Percentiles rank a stretch among this genome's conserved stretches.
These are phyloP conservation scores for Pseudogymnoascus sp. DNA, from an alignment of 2,329 filamentous ascomycete genomes.

Conservation along the genomic window DNA sequence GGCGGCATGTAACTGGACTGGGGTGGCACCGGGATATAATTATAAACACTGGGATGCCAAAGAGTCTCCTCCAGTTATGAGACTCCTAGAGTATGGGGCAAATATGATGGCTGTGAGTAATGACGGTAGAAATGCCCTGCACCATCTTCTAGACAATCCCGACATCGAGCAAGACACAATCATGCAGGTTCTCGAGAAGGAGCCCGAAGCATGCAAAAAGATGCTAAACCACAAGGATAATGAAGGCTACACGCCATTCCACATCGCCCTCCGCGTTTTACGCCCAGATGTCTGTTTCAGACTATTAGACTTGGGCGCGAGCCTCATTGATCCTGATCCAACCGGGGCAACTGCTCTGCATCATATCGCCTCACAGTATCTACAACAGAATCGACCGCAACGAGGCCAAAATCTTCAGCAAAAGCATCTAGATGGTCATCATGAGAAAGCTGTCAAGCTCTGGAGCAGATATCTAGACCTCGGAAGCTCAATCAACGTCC, in stretches of 20 bases:
- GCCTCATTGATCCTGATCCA: constrained; percentile 18
- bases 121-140: constrained; percentile 18
- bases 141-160: constrained; percentile 20
- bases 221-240: constrained; percentile 14
- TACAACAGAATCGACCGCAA: not conserved
- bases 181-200: constrained; percentile 18
- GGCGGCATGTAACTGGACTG: constrained; percentile 19
- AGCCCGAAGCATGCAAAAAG: constrained; percentile 7
- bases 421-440: constrained; percentile 10
- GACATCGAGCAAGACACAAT: constrained; percentile 17
- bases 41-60: constrained; percentile 13
- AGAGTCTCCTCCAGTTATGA: constrained; percentile 13
- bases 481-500: constrained; percentile 17
- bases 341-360: constrained; percentile 21
- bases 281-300: constrained; percentile 12
- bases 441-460: constrained; percentile 14
- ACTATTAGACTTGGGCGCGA: constrained; percentile 13
- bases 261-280: constrained; percentile 14
- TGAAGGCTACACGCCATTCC: constrained; percentile 13
- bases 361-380: constrained; percentile 20
- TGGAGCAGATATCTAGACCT: constrained; percentile 18
- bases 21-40: constrained; percentile 14
- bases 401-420: not conserved
- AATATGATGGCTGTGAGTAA: constrained; percentile 16
- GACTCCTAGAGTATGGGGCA: constrained; percentile 16